Percentiles rank a stretch among this genome's conserved stretches.
Evolutionary conservation across 2,329 filamentous ascomycete genomes (phyloP).

Genomic region (Colletotrichum liriopes): DNA sequence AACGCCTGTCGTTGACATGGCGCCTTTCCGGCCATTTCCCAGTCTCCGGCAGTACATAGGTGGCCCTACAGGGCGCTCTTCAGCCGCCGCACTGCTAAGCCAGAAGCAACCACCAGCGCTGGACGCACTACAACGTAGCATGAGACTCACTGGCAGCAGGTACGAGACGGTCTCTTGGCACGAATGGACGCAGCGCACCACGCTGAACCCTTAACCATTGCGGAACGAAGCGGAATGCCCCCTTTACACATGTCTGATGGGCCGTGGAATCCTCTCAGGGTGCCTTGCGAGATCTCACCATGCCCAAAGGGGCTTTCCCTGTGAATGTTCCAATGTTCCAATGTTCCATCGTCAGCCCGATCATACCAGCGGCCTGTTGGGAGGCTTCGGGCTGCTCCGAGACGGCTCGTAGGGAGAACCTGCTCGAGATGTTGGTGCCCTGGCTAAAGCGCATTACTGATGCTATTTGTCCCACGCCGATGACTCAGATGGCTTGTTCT

Average conservation of each 20-base stretch:
- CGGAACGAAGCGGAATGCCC: neutral
- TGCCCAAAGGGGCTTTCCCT: neutral
- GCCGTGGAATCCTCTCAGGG: neutral
- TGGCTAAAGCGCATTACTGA: neutral
- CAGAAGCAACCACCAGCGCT: conserved; percentile 24
- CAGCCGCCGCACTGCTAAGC: conserved; percentile 28
- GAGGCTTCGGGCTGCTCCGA: conserved; percentile 12
- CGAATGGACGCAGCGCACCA: conserved; percentile 9
- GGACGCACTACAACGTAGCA: conserved; percentile 40
- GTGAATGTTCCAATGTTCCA: conserved; percentile 21
- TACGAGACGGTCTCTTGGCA: conserved; percentile 31
- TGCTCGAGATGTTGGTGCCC: neutral
- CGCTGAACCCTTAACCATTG: conserved; percentile 6
- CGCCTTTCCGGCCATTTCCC: conserved; percentile 3
- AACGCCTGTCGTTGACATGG: neutral
- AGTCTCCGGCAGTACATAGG: neutral
- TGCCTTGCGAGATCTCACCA: conserved; percentile 10
- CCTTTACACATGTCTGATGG: neutral
- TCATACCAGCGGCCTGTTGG: conserved; percentile 1
- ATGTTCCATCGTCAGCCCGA: conserved; percentile 15
- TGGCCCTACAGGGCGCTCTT: conserved; percentile 23
- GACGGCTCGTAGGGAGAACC: conserved; percentile 16
- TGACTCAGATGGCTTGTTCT: conserved; percentile 22
- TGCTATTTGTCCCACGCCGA: conserved; percentile 12
- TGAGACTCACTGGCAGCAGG: conserved; percentile 14